Conservation (phyloP, 2,329 filamentous ascomycete genomes). For the Zymoseptoria crescenta region DNA sequence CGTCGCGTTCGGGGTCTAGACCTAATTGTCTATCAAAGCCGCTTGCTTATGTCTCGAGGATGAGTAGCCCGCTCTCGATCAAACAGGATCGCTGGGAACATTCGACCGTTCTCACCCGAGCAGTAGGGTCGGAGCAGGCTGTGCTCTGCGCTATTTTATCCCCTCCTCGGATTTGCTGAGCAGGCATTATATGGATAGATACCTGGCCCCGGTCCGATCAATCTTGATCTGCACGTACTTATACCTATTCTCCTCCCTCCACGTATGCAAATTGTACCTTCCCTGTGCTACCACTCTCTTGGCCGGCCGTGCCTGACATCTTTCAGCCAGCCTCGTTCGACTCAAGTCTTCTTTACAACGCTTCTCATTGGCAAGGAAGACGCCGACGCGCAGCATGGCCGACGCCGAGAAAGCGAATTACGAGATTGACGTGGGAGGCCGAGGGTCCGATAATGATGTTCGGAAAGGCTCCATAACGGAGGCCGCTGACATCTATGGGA, state of each 20-base stretch:
- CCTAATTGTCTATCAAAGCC: neutral
- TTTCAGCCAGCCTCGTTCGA: neutral
- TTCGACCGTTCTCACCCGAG: neutral
- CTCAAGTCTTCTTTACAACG: neutral
- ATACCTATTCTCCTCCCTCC: neutral
- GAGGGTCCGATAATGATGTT: conserved; percentile 1
- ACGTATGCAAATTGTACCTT: neutral
- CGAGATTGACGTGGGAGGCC: neutral
- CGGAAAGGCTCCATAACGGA: conserved; percentile 31
- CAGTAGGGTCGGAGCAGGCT: neutral
- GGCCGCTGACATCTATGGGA: conserved; percentile 47
- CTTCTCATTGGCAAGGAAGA: neutral
- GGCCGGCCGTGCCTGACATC: neutral
- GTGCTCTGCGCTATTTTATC: neutral
- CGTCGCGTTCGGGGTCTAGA: too few species aligned
- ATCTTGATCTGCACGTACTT: neutral
- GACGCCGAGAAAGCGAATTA: conserved; percentile 9
- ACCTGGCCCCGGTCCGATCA: neutral
- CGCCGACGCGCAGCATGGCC: conserved; percentile 3
- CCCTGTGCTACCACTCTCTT: neutral
- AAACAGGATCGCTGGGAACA: neutral
- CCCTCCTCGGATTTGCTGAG: neutral
- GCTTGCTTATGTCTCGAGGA: neutral
- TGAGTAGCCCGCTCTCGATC: neutral
- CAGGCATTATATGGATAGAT: neutral